These are phyloP conservation scores for Mentha longifolia DNA, from an alignment of 257 asterid genomes.

Conservation along the genomic window DNA sequence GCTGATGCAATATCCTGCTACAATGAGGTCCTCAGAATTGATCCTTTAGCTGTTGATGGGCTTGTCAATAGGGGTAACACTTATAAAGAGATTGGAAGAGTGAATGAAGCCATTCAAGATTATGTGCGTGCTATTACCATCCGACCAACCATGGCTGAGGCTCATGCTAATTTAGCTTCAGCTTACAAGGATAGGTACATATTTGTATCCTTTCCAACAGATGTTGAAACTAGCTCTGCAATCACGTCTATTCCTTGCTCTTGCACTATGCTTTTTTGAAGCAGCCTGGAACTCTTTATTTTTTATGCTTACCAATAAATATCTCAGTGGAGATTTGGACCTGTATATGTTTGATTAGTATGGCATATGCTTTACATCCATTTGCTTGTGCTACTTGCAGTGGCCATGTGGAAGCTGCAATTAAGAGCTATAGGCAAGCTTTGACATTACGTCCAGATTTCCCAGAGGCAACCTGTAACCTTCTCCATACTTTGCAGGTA, in stretches of 20 bases:
- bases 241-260: slow-evolving; percentile 16
- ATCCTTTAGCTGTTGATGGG: slow-evolving; percentile 97
- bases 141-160: slow-evolving; percentile 99
- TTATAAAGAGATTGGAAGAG: slow-evolving; percentile 96
- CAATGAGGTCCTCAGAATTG: slow-evolving; percentile 92
- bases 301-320: background rate
- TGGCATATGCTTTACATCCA: slow-evolving; percentile 26
- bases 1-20: slow-evolving; percentile 98
- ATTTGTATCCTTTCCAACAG: background rate
- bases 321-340: background rate
- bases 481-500: slow-evolving; percentile 97
- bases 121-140: slow-evolving; percentile 79
- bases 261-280: slow-evolving; percentile 46
- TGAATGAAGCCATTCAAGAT: slow-evolving; percentile 90
- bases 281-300: slow-evolving; percentile 27
- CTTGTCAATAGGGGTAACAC: slow-evolving; percentile 99
- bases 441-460: slow-evolving; percentile 88
- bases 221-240: slow-evolving; percentile 11
- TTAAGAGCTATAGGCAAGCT: slow-evolving; percentile 91
- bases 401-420: slow-evolving; percentile 90
- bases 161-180: slow-evolving; percentile 99
- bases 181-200: slow-evolving; percentile 94
- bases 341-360: background rate
- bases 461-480: slow-evolving; percentile 98
- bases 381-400: slow-evolving; percentile 47